Percentiles rank a stretch among this genome's conserved stretches.
These are phyloP conservation scores for Plasmodium malariae DNA, from an alignment of 169 alveolate genomes.

Conservation along the genomic window DNA sequence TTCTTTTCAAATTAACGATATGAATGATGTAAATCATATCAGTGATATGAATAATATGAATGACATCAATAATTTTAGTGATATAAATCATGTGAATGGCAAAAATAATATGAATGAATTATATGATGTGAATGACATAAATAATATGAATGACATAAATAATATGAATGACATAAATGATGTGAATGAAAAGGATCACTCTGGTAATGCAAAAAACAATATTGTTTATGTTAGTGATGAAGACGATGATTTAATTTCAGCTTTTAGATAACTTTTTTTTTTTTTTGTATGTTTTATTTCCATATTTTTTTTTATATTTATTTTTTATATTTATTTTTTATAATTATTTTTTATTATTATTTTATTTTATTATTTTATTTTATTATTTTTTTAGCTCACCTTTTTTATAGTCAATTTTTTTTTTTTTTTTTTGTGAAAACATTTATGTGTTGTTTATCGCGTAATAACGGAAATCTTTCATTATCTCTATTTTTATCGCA, in stretches of 20 bases:
- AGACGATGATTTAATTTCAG: slow-evolving; percentile 70
- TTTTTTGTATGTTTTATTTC: slow-evolving; percentile 3
- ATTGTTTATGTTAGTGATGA: slow-evolving; percentile 69
- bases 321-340: background rate
- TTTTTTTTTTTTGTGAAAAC: too few relatives aligned
- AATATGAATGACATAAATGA: background rate
- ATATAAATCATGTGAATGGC: background rate
- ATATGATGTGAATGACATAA: background rate
- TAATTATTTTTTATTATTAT: too few relatives aligned
- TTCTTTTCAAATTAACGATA: too few relatives aligned
- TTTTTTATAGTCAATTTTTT: too few relatives aligned
- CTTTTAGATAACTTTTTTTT: slow-evolving; percentile 40
- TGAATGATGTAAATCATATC: too few relatives aligned
- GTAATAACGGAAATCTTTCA: too few relatives aligned
- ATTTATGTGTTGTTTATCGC: too few relatives aligned
- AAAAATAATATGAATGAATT: background rate
- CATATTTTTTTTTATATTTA: slow-evolving; percentile 1
- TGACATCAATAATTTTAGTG: too few relatives aligned
- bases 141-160: background rate
- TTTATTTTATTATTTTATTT: too few relatives aligned
- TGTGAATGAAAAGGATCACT: slow-evolving; percentile 14
- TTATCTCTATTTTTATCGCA: too few relatives aligned
- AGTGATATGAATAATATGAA: too few relatives aligned
- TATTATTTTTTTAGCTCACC: too few relatives aligned
- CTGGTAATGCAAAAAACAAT: slow-evolving; percentile 18